These are phyloP conservation scores for Knoxdaviesia proteae DNA, from an alignment of 2,329 filamentous ascomycete genomes.

Conservation along the genomic window DNA sequence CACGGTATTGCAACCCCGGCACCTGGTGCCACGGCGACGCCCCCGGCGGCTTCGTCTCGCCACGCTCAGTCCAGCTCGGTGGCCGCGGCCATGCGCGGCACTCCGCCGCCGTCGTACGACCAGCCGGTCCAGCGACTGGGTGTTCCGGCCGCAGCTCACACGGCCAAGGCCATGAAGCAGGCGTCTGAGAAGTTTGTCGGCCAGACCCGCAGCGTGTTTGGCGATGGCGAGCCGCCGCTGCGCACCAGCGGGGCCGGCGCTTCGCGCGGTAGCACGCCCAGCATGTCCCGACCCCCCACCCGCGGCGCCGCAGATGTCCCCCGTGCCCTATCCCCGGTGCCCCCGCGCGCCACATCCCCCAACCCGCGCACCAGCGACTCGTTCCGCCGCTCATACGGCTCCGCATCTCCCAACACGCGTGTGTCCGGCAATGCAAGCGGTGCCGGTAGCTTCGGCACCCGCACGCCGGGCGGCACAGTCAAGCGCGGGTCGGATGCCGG, in stretches of 20 bases:
- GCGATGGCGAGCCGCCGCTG: slow-evolving; percentile 6
- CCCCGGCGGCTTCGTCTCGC: too few relatives aligned
- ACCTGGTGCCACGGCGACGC: slow-evolving; percentile 21
- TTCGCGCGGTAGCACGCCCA: too few relatives aligned
- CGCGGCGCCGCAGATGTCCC: slow-evolving; percentile 34
- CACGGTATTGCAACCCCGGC: slow-evolving; percentile 79
- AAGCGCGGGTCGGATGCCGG: slow-evolving; percentile 26
- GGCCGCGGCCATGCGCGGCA: slow-evolving; percentile 42
- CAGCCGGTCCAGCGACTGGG: slow-evolving; percentile 59
- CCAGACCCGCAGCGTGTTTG: slow-evolving; percentile 67
- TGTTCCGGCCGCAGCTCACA: slow-evolving; percentile 78
- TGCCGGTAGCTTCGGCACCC: slow-evolving; percentile 10
- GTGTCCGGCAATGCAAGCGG: slow-evolving; percentile 1
- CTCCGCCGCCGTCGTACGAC: slow-evolving; percentile 76
- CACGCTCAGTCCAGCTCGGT: slow-evolving; percentile 12
- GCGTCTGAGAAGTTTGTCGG: slow-evolving; percentile 74
- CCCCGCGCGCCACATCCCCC: slow-evolving; percentile 42
- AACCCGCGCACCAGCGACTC: slow-evolving; percentile 31
- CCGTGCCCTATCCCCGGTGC: slow-evolving; percentile 45
- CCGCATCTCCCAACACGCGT: slow-evolving; percentile 46
- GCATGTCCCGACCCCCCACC: slow-evolving; percentile 29
- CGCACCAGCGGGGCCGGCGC: too few relatives aligned
- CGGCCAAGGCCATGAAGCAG: slow-evolving; percentile 86
- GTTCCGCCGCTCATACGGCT: slow-evolving; percentile 20
- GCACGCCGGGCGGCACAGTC: slow-evolving; percentile 18